A percentile compares a stretch with the other conserved stretches of the same genome.
Conservation (phyloP, 2,329 filamentous ascomycete species). For the Aspergillus amoenus region DNA sequence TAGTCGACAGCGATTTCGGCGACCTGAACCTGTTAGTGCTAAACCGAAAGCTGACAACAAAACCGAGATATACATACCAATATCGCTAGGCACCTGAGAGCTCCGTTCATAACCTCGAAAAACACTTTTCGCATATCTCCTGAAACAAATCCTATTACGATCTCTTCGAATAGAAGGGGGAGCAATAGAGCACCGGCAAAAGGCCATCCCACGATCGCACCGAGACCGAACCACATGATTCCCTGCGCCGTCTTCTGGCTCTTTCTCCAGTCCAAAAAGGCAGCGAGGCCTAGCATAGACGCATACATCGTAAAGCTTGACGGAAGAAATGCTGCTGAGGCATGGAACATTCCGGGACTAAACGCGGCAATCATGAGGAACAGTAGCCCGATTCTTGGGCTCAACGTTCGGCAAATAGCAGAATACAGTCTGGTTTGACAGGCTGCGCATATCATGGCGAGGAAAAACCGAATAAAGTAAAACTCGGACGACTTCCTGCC, state of each 20-base stretch:
- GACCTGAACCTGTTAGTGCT: conserved; percentile 49
- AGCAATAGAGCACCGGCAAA: conserved; percentile 80
- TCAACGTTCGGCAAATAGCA: conserved; percentile 72
- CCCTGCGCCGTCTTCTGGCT: conserved; percentile 77
- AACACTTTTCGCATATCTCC: conserved; percentile 62
- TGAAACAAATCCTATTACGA: conserved; percentile 53
- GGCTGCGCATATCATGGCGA: conserved; percentile 74
- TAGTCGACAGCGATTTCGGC: conserved; percentile 71
- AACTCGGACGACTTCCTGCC: conserved; percentile 65
- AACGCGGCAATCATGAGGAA: conserved; percentile 75
- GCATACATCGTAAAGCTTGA: conserved; percentile 98
- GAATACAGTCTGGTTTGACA: conserved; percentile 82
- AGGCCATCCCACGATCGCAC: conserved; percentile 87
- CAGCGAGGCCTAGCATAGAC: conserved; percentile 77
- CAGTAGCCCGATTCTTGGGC: conserved; percentile 78
- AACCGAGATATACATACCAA: conserved; percentile 62
- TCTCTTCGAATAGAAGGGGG: conserved; percentile 79
- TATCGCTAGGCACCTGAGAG: conserved; percentile 64
- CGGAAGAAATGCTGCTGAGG: conserved; percentile 80
- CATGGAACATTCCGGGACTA: conserved; percentile 91
- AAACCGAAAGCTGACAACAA: background rate
- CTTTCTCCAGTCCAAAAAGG: conserved; percentile 87
- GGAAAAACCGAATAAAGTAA: conserved; percentile 75
- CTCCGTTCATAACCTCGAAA: conserved; percentile 65
- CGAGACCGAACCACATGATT: conserved; percentile 87